Base-by-base conservation (phyloP, 2,329 filamentous ascomycete species). In the Tolypocladium inflatum region DNA sequence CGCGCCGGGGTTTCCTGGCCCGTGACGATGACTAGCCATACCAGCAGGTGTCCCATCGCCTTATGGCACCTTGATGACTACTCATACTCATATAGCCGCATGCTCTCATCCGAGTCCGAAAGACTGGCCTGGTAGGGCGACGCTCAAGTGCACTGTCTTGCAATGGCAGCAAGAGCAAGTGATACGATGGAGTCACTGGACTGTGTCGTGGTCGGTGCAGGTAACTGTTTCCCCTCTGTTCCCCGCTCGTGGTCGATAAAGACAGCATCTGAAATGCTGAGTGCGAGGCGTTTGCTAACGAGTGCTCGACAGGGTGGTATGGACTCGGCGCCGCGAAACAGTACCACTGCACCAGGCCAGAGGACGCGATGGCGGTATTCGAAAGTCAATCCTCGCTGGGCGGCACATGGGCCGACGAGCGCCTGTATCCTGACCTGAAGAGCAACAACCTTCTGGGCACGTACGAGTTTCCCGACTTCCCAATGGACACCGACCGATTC, bases 381-480 rank as follows among this genome's bases (percentile, higher is more conserved):
- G 87, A 90, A 53, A 72, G 76, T 6, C 76, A 78, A 13, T 68
- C 75, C 15, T 80, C 81, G 0, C 65, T 86, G 6, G 89, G 89
- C 1, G 89, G 89, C 4, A 84, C 85, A 19, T 92, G 88, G 89
- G 81, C 84, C 10, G 75, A 82, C 58, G 75, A 87, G 42, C 80
- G 87, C 1, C 71, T 90, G 0, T 88, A 91, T 67, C 81, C 84
- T 0, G 84, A 83, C 1, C 77, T 93, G 54, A 88, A 85, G 65
- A 85, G 82, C 56, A 92, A 93, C 71, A 91, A 91, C 65, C 80
- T 90, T 68, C 69, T 86, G 13, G 88, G 88, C 3, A 87, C 83
- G 0, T 90, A 86, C 63, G 87, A 92, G 68, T 91, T 82, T 65
- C 83, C 84, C 0, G 89, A 90, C 64, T 90, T 89, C 60, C 86